These are phyloP conservation scores for Datisca glomerata DNA, from an alignment of 306 rosid species.

Conservation along the genomic window DNA sequence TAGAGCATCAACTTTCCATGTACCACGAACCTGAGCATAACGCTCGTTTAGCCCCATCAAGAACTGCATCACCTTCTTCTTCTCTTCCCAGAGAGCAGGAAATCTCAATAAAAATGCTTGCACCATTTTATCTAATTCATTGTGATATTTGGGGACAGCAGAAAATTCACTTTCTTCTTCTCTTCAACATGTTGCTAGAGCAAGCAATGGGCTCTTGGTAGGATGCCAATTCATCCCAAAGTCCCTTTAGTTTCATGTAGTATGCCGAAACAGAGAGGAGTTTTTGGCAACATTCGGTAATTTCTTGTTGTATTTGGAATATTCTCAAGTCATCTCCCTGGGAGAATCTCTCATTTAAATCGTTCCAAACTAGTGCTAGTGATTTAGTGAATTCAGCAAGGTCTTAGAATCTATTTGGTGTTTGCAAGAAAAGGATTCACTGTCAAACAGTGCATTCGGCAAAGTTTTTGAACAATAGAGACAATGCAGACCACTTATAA, in stretches of 20 bases:
- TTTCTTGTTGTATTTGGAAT: background rate
- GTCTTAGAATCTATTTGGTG: no score
- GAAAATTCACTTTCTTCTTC: no score
- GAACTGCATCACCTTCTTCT: background rate
- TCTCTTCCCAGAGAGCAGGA: background rate
- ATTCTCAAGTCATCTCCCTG: no score
- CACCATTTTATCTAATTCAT: no score
- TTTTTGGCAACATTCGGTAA: background rate
- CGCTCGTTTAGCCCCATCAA: background rate
- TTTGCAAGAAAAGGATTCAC: no score
- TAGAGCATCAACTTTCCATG: background rate
- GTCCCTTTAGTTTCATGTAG: background rate
- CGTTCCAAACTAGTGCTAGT: background rate
- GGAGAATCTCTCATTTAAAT: background rate
- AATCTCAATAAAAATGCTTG: no score
- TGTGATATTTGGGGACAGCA: no score
- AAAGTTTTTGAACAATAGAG: no score
- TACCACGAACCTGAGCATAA: background rate
- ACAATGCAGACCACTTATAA: no score
- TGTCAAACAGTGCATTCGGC: no score
- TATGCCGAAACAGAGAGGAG: background rate
- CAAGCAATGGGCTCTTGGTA: background rate
- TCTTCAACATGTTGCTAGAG: background rate
- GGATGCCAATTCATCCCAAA: background rate
- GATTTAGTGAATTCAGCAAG: background rate